phyloP scores from a whole-genome alignment of 2,329 filamentous ascomycete genomes.

The Pestalotiopsis sp. region DNA sequence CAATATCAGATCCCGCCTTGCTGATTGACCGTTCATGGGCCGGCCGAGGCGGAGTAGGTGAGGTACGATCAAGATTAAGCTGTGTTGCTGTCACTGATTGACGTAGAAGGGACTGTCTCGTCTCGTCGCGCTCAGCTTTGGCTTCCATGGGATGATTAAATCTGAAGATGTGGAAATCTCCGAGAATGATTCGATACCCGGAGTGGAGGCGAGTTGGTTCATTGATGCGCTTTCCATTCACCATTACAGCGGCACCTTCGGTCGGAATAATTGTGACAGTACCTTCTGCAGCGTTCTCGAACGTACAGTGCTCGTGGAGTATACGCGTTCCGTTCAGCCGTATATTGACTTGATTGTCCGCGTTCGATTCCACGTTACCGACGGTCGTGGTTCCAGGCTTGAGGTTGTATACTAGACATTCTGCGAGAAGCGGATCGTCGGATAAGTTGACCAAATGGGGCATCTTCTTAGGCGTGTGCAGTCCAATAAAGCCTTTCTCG shows the following conservation, averaged over 20 bases:
- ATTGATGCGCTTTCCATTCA: conserved; percentile 89
- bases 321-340: conserved; percentile 93
- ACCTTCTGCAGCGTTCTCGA: conserved; percentile 86
- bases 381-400: conserved; percentile 95
- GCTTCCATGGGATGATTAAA: conserved; percentile 99
- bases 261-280: conserved; percentile 88
- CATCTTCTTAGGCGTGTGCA: conserved; percentile 98
- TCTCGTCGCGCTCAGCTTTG: conserved; percentile 85
- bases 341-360: conserved; percentile 78
- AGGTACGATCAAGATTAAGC: conserved; percentile 57
- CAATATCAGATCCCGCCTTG: conserved; percentile 76
- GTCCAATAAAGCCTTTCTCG: conserved; percentile 94
- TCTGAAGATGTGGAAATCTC: conserved; percentile 97
- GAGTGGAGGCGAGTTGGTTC: conserved; percentile 86
- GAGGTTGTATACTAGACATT: conserved; percentile 96
- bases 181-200: conserved; percentile 91
- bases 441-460: conserved; percentile 97
- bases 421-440: conserved; percentile 89
- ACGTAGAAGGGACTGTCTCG: conserved; percentile 81
- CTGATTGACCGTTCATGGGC: conserved; percentile 82
- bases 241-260: conserved; percentile 96
- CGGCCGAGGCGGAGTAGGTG: conserved; percentile 63
- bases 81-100: conserved; percentile 74
- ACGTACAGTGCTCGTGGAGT: conserved; percentile 86
- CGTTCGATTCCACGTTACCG: conserved; percentile 87